phyloP scores from a whole-genome alignment of 768 basidiomycete genomes.

The Amanita phalloides region DNA sequence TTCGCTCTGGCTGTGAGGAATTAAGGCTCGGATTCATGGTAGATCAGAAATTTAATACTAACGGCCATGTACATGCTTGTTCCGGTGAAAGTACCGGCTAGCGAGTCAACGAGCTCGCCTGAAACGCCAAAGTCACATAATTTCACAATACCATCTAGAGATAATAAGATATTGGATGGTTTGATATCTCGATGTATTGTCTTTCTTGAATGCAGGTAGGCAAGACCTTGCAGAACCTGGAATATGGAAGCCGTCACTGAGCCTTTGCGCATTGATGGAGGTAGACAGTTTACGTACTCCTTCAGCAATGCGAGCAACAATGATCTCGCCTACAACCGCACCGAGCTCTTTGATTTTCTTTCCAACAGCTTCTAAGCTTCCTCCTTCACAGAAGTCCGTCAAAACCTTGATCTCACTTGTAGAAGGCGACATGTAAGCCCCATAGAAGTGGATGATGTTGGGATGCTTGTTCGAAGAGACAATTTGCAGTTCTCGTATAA shows the following conservation, averaged over 20 bases:
- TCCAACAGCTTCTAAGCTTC: conserved; percentile 83
- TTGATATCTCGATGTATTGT: conserved; percentile 97
- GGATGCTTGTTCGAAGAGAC: conserved; percentile 74
- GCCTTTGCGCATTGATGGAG: background rate
- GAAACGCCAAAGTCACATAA: conserved; percentile 97
- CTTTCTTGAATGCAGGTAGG: conserved; percentile 81
- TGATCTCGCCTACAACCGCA: conserved; percentile 75
- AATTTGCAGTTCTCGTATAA: conserved; percentile 86
- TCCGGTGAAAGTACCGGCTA: conserved; percentile 94
- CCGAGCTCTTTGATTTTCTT: conserved; percentile 73
- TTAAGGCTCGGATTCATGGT: conserved; percentile 7
- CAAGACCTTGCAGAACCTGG: conserved; percentile 83
- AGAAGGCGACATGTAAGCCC: conserved; percentile 81
- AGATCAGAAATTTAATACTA: conserved; percentile 23
- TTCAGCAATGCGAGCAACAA: conserved; percentile 87
- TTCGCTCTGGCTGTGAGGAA: conserved; percentile 72
- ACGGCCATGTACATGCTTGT: conserved; percentile 99
- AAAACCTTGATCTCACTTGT: conserved; percentile 91
- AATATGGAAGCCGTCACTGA: background rate
- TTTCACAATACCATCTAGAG: conserved; percentile 82
- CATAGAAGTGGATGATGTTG: conserved; percentile 89
- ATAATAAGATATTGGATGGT: conserved; percentile 86
- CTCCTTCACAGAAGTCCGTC: conserved; percentile 86
- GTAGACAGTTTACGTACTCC: conserved; percentile 46
- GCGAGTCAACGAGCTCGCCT: conserved; percentile 83